A percentile compares a stretch with the other conserved stretches of the same genome.
These are phyloP conservation scores for Zalaria sp. DNA, from an alignment of 2,329 filamentous ascomycete species.

Conservation along the genomic window DNA sequence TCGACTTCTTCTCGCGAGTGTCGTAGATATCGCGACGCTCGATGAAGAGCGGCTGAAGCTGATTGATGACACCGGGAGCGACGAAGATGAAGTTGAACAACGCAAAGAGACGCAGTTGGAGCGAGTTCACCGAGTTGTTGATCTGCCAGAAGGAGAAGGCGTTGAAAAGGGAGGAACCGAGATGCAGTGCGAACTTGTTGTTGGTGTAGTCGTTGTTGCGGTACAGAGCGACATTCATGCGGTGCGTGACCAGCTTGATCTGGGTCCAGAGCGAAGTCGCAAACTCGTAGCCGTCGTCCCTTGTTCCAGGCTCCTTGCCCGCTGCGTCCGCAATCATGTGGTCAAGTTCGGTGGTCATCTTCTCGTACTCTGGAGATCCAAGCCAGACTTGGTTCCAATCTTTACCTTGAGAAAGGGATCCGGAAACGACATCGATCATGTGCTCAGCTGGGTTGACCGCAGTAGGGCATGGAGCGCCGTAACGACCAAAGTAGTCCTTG, in stretches of 20 bases:
- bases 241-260: conserved; percentile 25
- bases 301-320: conserved; percentile 19
- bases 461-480: conserved; percentile 37
- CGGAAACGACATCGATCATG: conserved; percentile 34
- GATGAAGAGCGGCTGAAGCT: conserved; percentile 46
- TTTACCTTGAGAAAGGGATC: conserved; percentile 27
- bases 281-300: conserved; percentile 28
- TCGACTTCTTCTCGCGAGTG: conserved; percentile 46
- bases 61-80: conserved; percentile 34
- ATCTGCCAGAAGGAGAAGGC: conserved; percentile 35
- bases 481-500: conserved; percentile 36
- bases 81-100: conserved; percentile 22
- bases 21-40: conserved; percentile 46
- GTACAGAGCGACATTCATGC: conserved; percentile 46
- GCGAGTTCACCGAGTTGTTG: conserved; percentile 16
- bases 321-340: conserved; percentile 23
- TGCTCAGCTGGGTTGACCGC: conserved; percentile 41
- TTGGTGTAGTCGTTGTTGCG: conserved; percentile 54
- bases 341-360: conserved; percentile 25
- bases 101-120: conserved; percentile 21
- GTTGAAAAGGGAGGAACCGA: conserved; percentile 35
- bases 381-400: conserved; percentile 34
- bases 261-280: conserved; percentile 29
- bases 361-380: conserved; percentile 19
- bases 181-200: conserved; percentile 46